phyloP scores from a whole-genome alignment of 1,284 basidiomycete genomes.

The Rhodofomes roseus region DNA sequence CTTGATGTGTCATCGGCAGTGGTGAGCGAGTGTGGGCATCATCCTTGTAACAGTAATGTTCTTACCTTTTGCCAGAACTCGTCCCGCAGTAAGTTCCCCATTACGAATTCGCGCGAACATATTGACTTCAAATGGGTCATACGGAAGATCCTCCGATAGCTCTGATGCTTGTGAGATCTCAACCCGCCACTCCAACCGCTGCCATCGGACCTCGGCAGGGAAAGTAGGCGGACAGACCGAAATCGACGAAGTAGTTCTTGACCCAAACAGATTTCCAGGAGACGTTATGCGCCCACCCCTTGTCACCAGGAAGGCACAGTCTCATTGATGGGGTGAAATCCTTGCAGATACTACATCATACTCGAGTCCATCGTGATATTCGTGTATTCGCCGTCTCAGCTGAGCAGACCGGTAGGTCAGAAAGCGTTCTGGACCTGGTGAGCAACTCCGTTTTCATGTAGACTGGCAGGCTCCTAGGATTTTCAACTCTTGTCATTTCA shows the following conservation, averaged over 20 bases:
- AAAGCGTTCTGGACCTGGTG: slow-evolving; percentile 14
- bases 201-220: slow-evolving; percentile 6
- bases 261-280: slow-evolving; percentile 8
- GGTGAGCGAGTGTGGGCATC: background rate
- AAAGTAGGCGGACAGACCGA: slow-evolving; percentile 19
- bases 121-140: slow-evolving; percentile 29
- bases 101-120: slow-evolving; percentile 25
- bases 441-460: slow-evolving; percentile 20
- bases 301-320: slow-evolving; percentile 7
- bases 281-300: background rate
- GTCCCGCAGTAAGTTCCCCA: slow-evolving; percentile 22
- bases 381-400: slow-evolving; percentile 17
- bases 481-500: too few relatives aligned
- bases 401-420: background rate
- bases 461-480: slow-evolving; percentile 23
- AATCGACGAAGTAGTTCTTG: slow-evolving; percentile 26
- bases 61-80: slow-evolving; percentile 20
- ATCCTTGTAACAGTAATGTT: background rate
- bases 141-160: slow-evolving; percentile 19
- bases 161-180: slow-evolving; percentile 27
- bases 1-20: background rate
- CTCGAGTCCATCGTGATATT: slow-evolving; percentile 28
- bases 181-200: slow-evolving; percentile 13
- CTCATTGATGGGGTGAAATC: slow-evolving; percentile 19
- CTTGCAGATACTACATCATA: slow-evolving; percentile 20